Evolutionary conservation across 23 red algal genomes (phyloP), one percentile per base, ranked within the genome.

Genomic region (Gracilaria vermiculophylla): DNA sequence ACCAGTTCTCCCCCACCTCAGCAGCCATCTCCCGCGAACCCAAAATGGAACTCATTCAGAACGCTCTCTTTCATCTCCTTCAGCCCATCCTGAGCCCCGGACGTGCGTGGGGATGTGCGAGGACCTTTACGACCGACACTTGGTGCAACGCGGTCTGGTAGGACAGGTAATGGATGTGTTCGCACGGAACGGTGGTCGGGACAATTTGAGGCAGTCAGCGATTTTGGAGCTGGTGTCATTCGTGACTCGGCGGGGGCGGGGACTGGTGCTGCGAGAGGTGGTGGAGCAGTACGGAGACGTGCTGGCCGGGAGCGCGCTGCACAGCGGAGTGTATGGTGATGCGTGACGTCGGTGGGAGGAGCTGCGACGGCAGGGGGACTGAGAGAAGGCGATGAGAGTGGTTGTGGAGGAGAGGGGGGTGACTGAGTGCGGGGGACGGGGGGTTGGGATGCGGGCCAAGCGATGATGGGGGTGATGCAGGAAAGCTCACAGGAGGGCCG

Each of bases 21-120:
- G n/a, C n/a, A n/a, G n/a, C n/a, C 15, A 70, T 70, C 27, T 35
- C 32, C 15, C 35, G 64, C 64, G 6, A 70, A 20, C 5, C 34
- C 3, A 70, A 42, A 70, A 70, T 41, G 64, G 20, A 70, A 39
- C 34, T 70, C 64, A 31, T 42, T 5, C 64, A 42, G 34, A 9
- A 5, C 64, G 34, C 64, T 15, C 40, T 70, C 35, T n/a, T n/a
- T n/a, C n/a, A n/a, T n/a, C n/a, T n/a, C n/a, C n/a, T n/a, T n/a
- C n/a, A n/a, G n/a, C n/a, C n/a, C n/a, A n/a, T n/a, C n/a, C n/a
- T n/a, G n/a, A n/a, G n/a, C n/a, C n/a, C n/a, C 77, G 87, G 3
- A 76, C 87, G 51, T 91, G 87, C 76, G 7, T 91, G 7, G 87
- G 87, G 69, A 51, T 79, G 75, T 37, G 54, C n/a, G 87, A 91